phyloP scores from a whole-genome alignment of 306 rosid species.

The Nissolia schottii region DNA sequence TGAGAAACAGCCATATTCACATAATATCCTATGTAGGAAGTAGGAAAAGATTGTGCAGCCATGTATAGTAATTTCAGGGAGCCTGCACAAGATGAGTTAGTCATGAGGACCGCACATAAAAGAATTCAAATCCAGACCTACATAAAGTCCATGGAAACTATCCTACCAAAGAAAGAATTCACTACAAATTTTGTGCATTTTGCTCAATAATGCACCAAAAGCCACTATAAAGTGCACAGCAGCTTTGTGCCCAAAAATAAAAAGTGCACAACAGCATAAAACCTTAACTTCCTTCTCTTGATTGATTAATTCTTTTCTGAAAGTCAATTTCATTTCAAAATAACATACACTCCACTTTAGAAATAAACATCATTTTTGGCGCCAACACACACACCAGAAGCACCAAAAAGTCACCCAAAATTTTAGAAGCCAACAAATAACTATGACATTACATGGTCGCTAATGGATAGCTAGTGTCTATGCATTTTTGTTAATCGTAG shows the following conservation, averaged over 20 bases:
- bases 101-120: not conserved
- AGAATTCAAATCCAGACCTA: not conserved
- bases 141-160: not conserved
- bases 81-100: not conserved
- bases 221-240: not conserved
- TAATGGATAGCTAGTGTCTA: not conserved
- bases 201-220: not conserved
- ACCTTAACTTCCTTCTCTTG: not conserved
- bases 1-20: not conserved
- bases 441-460: not conserved
- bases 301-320: not conserved
- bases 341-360: slow-evolving; percentile 1
- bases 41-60: not conserved
- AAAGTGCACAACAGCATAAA: not conserved
- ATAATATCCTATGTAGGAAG: not conserved
- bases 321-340: not conserved
- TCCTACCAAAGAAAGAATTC: not conserved
- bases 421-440: slow-evolving; percentile 7
- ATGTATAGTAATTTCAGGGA: not conserved
- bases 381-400: slow-evolving; percentile 12
- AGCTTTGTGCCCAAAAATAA: no score
- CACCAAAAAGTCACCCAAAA: slow-evolving; percentile 1
- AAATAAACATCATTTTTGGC: not conserved
- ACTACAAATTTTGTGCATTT: not conserved
- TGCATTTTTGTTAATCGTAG: not conserved